phyloP scores from a whole-genome alignment of 2,329 filamentous ascomycete species.

The Niveomyces coronatus region DNA sequence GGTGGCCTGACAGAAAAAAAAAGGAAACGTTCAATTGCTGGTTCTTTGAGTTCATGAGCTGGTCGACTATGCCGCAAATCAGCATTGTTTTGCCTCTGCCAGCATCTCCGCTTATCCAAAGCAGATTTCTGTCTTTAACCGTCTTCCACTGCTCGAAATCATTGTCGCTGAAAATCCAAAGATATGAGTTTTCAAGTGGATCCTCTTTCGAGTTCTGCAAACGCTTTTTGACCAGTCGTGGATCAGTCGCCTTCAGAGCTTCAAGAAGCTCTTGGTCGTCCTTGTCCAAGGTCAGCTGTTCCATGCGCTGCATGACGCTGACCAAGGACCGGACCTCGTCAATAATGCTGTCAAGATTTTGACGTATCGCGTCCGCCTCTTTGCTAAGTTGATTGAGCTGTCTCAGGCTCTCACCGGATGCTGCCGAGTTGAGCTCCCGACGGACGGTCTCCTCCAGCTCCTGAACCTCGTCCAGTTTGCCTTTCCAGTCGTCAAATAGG shows the following conservation, averaged over 20 bases:
- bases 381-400: background rate
- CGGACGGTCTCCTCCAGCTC: background rate
- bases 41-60: constrained; percentile 12
- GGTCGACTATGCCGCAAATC: constrained; percentile 18
- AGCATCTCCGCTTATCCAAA: constrained; percentile 25
- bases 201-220: background rate
- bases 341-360: background rate
- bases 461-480: background rate
- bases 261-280: constrained; percentile 13
- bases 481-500: constrained; percentile 1
- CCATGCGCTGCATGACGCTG: background rate
- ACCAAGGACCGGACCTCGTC: background rate
- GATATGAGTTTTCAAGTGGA: constrained; percentile 19
- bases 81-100: constrained; percentile 29
- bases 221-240: background rate
- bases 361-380: background rate
- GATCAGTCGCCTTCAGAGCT: background rate
- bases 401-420: background rate
- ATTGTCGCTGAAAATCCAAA: constrained; percentile 22
- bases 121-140: constrained; percentile 13
- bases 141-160: constrained; percentile 19
- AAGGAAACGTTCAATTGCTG: constrained; percentile 1
- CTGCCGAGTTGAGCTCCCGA: background rate
- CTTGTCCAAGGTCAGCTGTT: constrained; percentile 10
- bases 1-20: constrained; percentile 34